Percentiles rank a stretch among this genome's conserved stretches.
Evolutionary conservation across 2,329 filamentous ascomycete genomes (phyloP).

Genomic region (Trichoderma lentiforme): DNA sequence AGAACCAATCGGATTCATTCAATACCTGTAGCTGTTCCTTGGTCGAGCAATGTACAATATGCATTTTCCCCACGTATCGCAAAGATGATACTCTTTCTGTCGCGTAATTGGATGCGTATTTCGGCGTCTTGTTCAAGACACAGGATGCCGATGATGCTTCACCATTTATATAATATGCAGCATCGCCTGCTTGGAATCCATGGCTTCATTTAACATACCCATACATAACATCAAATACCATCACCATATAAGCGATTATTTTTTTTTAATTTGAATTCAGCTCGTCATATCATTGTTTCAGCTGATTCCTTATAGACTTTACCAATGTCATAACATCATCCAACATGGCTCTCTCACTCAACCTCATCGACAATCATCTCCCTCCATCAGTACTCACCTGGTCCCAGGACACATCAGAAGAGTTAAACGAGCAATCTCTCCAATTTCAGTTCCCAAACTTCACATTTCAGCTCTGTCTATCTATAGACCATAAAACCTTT

Average conservation of each 20-base stretch:
- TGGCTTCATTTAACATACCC: not conserved
- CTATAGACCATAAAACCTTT: not conserved
- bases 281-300: not conserved
- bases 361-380: not conserved
- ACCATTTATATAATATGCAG: not conserved
- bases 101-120: not conserved
- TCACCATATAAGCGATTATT: not conserved
- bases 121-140: not conserved
- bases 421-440: not conserved
- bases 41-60: not conserved
- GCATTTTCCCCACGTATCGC: not conserved
- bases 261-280: not conserved
- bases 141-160: not conserved
- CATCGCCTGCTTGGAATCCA: not conserved
- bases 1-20: not conserved
- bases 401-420: not conserved
- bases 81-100: not conserved
- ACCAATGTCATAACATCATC: not conserved
- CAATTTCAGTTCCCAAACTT: not conserved
- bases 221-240: not conserved
- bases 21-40: not conserved
- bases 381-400: not conserved
- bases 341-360: not conserved
- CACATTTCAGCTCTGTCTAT: not conserved
- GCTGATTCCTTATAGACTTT: accelerated